phyloP scores from a whole-genome alignment of 176 grass and related monocot species.

The Aegilops sharonensis region DNA sequence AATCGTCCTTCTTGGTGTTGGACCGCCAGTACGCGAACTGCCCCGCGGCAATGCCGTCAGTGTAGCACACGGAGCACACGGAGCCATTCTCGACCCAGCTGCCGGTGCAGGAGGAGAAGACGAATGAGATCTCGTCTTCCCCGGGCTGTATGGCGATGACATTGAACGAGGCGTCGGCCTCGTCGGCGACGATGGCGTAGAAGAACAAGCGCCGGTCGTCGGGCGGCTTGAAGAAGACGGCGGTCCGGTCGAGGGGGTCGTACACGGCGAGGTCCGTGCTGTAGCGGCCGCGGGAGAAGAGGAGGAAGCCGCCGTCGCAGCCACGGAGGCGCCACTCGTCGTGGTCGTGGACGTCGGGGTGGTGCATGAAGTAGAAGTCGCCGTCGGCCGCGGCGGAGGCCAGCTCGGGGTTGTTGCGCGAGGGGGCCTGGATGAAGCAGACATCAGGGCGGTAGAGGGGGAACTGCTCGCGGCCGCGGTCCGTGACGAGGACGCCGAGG shows the following conservation, averaged over 20 bases:
- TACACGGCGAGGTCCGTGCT: slow-evolving; percentile 7
- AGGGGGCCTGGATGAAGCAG: neutral
- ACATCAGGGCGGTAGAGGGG: neutral
- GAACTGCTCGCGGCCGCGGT: neutral
- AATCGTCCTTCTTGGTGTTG: neutral
- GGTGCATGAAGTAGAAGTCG: neutral
- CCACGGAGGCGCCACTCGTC: slow-evolving; percentile 6
- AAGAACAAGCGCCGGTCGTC: neutral
- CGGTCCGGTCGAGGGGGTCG: slow-evolving; percentile 10
- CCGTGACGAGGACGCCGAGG: slow-evolving; percentile 6
- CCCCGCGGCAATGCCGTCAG: slow-evolving; percentile 1
- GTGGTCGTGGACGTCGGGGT: neutral
- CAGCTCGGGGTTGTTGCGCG: neutral
- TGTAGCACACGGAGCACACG: neutral
- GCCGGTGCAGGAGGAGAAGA: slow-evolving; percentile 24
- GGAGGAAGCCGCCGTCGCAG: slow-evolving; percentile 12
- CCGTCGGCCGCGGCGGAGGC: neutral
- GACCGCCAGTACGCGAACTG: slow-evolving; percentile 13
- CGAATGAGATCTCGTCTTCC: neutral
- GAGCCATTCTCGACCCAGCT: neutral
- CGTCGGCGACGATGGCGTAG: slow-evolving; percentile 9
- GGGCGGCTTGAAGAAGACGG: neutral
- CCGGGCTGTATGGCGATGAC: neutral
- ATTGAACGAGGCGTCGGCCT: slow-evolving; percentile 22
- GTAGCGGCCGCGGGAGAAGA: neutral